Conservation (phyloP, 129 eudicot species). For the Calendula officinalis region DNA sequence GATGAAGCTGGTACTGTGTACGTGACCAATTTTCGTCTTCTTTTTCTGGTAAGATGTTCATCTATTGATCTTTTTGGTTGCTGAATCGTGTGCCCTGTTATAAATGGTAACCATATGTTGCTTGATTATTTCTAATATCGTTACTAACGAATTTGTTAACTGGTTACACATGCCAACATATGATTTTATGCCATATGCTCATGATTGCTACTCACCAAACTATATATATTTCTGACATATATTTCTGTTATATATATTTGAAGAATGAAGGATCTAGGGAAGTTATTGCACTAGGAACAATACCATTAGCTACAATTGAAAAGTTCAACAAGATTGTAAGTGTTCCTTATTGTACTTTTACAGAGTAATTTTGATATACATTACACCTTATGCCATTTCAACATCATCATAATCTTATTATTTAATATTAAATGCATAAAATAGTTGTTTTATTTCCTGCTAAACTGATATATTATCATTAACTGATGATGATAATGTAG, state of each 20-base stretch:
- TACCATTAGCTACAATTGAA: slow-evolving; percentile 85
- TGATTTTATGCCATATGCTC: slow-evolving; percentile 7
- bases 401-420: background rate
- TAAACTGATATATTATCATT: slow-evolving; percentile 6
- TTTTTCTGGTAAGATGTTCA: slow-evolving; percentile 73
- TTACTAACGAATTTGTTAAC: slow-evolving; percentile 6
- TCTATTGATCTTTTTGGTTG: slow-evolving; percentile 8
- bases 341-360: slow-evolving; percentile 21
- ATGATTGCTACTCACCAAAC: background rate
- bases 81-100: background rate
- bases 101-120: background rate
- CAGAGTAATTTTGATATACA: background rate
- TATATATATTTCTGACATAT: slow-evolving; percentile 10
- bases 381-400: background rate
- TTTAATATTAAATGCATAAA: slow-evolving; percentile 12
- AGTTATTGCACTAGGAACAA: slow-evolving; percentile 82
- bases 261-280: slow-evolving; percentile 85
- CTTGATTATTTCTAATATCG: slow-evolving; percentile 10
- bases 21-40: slow-evolving; percentile 90
- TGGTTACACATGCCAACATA: background rate
- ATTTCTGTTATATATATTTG: slow-evolving; percentile 13
- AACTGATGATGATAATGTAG: slow-evolving; percentile 33
- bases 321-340: slow-evolving; percentile 88
- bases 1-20: slow-evolving; percentile 88
- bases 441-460: slow-evolving; percentile 12